Evolutionary conservation across 1,139 yeast genomes (phyloP).

Genomic region (Sporopachydermia cereana): DNA sequence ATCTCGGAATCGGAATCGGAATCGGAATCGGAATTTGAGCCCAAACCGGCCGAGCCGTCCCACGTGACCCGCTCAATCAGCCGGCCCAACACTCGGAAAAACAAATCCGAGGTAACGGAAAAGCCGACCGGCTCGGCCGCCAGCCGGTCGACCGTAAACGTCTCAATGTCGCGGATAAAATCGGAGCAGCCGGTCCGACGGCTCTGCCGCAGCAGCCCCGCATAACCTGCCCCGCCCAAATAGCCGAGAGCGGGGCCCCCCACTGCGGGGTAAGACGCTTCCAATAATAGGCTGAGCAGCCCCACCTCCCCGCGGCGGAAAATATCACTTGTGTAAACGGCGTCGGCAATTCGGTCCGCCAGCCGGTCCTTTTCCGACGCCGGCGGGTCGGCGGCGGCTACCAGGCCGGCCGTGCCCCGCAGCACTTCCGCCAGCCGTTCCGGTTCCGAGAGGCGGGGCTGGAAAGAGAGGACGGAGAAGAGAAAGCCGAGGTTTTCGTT

Average conservation of each 20-base stretch:
- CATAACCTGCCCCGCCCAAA: neutral
- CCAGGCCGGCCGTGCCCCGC: neutral
- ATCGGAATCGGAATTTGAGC: neutral
- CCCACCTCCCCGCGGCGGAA: neutral
- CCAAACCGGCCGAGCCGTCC: neutral
- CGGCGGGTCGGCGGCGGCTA: neutral
- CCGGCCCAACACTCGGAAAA: neutral
- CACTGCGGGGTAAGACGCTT: no score
- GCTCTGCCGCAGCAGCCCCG: neutral
- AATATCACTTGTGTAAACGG: neutral
- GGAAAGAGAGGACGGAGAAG: neutral
- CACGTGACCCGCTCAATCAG: neutral
- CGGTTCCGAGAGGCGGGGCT: neutral
- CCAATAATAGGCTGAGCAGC: neutral
- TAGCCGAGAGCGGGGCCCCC: no score
- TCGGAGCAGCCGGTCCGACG: neutral
- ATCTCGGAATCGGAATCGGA: neutral
- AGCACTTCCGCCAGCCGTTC: neutral
- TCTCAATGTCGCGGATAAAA: slow-evolving; percentile 1
- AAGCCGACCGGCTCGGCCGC: neutral
- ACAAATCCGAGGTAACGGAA: neutral
- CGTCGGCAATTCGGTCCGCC: neutral
- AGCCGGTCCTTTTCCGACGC: no score
- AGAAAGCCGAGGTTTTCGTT: neutral
- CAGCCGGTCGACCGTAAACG: neutral